Base-by-base conservation (phyloP, 495 filamentous ascomycete species). In the Penicillium flavigenum region DNA sequence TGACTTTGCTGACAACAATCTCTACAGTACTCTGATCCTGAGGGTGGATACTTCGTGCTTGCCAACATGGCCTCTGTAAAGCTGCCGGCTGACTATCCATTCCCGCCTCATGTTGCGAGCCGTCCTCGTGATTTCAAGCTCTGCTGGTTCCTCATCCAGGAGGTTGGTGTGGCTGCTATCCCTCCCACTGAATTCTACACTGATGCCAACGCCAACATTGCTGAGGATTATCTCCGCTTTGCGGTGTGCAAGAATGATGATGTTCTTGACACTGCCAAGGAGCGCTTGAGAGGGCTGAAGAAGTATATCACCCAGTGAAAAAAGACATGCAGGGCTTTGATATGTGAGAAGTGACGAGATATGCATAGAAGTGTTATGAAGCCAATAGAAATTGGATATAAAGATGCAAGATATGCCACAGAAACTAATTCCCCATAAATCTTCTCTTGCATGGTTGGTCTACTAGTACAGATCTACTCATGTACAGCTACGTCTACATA, bases 181-280 rank as follows among this genome's bases (percentile, higher is more conserved):
- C 94, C 94, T 3, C 94, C 94, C 0, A 96, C 90, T 0, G 94
- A 98, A 72, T 98, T 98, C 71, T 97, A 97, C 64, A 96, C 91
- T 20, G 82, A 87, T 44, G 76, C 71, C 56, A 96, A 96, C 58
- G 83, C 88, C 31, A 83, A 88, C 58, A 86, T 96, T 63, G 94
- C 86, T 4, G 89, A 96, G 81, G 88, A 97, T 66, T 98, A 92
- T 70, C 76, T 98, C 60, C 78, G 94, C 39, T 98, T 98, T 74
- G 94, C 94, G 3, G 93, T 98, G 10, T 98, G 94, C 75, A 98
- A 98, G 82, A 81, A 95, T 22, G 92, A 98, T 67, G 82, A 90
- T 36, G 84, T 98, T 12, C 73, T 98, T 10, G 92, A 96, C 73
- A 84, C 79, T 43, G 94, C 94, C 2, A 96, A 96, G 80, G 90